These are phyloP conservation scores for Phytopythium delawarense DNA, from an alignment of 352 stramenopile genomes.

Conservation along the genomic window DNA sequence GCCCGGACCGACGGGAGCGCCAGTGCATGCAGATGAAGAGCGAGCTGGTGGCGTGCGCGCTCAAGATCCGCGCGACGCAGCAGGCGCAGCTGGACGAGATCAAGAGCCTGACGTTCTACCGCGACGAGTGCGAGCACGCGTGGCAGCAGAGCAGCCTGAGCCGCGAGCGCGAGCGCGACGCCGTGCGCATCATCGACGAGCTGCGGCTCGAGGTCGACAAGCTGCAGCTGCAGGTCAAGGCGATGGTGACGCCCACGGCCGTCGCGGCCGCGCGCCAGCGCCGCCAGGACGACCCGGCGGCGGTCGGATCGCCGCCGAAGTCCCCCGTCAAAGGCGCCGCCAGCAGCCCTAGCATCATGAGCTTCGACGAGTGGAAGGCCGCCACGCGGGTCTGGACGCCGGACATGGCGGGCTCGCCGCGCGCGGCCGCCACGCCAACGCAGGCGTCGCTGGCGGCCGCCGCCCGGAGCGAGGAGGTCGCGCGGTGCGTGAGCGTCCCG, in stretches of 20 bases:
- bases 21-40: constrained; percentile 68
- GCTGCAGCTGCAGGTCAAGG: constrained; percentile 48
- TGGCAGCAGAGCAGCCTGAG: constrained; percentile 57
- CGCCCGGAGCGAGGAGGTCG: constrained; percentile 33
- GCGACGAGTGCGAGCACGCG: constrained; percentile 66
- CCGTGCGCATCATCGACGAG: constrained; percentile 65
- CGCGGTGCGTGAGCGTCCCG: constrained; percentile 50
- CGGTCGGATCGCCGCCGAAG: constrained; percentile 8
- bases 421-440: constrained; percentile 26
- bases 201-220: constrained; percentile 56
- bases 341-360: constrained; percentile 18
- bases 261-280: constrained; percentile 5
- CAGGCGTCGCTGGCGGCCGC: constrained; percentile 17
- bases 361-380: constrained; percentile 63
- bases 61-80: constrained; percentile 54
- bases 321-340: background rate
- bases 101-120: constrained; percentile 67
- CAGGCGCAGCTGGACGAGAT: constrained; percentile 66
- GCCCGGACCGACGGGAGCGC: background rate
- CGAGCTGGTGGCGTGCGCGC: constrained; percentile 48
- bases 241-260: constrained; percentile 20
- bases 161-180: constrained; percentile 54
- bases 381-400: constrained; percentile 49
- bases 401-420: constrained; percentile 10
- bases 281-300: constrained; percentile 3